phyloP scores from a whole-genome alignment of 2,329 filamentous ascomycete genomes.

The Chaetomiaceae sp. region DNA sequence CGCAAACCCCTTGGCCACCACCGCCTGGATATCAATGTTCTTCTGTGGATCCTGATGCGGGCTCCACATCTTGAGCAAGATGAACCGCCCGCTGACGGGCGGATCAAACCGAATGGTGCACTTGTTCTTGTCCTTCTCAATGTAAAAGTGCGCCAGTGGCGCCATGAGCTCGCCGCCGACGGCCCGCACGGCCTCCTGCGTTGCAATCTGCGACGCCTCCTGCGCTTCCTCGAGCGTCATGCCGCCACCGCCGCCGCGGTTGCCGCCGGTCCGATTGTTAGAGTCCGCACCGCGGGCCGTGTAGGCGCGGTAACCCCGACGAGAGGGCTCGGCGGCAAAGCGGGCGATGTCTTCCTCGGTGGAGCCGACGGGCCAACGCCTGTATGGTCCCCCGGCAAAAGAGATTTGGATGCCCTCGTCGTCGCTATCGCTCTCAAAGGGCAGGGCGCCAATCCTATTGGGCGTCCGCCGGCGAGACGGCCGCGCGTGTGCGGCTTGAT shows the following conservation, averaged over 20 bases:
- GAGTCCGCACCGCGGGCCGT: neutral
- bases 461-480: conserved; percentile 37
- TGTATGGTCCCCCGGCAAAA: neutral
- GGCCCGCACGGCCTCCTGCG: conserved; percentile 53
- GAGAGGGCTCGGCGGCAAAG: neutral
- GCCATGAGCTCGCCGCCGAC: conserved; percentile 59
- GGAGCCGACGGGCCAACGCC: conserved; percentile 15
- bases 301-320: neutral
- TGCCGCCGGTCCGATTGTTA: neutral
- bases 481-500: conserved; percentile 23
- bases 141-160: conserved; percentile 78
- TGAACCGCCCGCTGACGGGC: conserved; percentile 73
- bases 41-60: conserved; percentile 56
- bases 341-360: conserved; percentile 17
- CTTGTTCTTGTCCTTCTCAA: conserved; percentile 75
- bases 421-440: conserved; percentile 49
- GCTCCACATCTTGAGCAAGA: conserved; percentile 88
- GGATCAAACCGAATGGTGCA: conserved; percentile 84
- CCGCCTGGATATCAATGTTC: conserved; percentile 87
- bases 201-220: conserved; percentile 49
- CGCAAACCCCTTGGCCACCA: conserved; percentile 77
- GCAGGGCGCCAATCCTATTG: conserved; percentile 51
- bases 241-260: conserved; percentile 1
- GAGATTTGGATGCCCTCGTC: conserved; percentile 31
- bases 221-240: conserved; percentile 38